Conservation (phyloP, 1,284 basidiomycete species). For the Melanopsichium pennsylvanicum region DNA sequence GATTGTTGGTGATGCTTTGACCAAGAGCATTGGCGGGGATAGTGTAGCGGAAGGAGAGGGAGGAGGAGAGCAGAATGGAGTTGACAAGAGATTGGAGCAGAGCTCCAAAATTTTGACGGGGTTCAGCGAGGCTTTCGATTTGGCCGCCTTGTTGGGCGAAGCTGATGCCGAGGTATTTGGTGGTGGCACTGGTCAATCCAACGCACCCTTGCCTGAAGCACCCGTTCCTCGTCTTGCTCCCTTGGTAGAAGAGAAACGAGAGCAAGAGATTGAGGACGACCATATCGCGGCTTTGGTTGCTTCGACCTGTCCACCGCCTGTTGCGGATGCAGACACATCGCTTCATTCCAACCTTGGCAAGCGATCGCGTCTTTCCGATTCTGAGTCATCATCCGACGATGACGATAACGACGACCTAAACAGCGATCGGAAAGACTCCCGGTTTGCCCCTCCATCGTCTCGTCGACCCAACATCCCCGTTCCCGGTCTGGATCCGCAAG, state of each 20-base stretch:
- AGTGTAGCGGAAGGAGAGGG: background rate
- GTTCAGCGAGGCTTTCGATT: constrained; percentile 61
- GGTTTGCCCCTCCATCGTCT: too few species aligned
- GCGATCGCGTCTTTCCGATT: constrained; percentile 17
- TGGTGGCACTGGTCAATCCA: constrained; percentile 22
- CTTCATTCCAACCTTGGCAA: constrained; percentile 31
- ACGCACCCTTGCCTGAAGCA: constrained; percentile 3
- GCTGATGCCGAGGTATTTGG: constrained; percentile 62
- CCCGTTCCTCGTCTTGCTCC: constrained; percentile 20
- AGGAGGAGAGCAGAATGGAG: background rate
- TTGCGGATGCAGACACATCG: constrained; percentile 12
- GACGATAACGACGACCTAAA: constrained; percentile 6
- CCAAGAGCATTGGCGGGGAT: constrained; percentile 7
- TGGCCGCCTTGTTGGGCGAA: constrained; percentile 61
- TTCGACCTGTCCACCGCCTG: background rate
- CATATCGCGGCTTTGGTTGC: constrained; percentile 1
- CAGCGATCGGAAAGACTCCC: too few species aligned
- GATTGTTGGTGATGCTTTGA: background rate
- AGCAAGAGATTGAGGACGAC: constrained; percentile 21
- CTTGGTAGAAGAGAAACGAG: background rate
- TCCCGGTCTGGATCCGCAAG: constrained; percentile 13
- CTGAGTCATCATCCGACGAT: constrained; percentile 6
- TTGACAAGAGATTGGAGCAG: constrained; percentile 16
- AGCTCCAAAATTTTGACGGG: constrained; percentile 39
- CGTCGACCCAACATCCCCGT: background rate